These are phyloP conservation scores for Tetrapisispora iriomotensis DNA, from an alignment of 805 yeast genomes.

Conservation along the genomic window DNA sequence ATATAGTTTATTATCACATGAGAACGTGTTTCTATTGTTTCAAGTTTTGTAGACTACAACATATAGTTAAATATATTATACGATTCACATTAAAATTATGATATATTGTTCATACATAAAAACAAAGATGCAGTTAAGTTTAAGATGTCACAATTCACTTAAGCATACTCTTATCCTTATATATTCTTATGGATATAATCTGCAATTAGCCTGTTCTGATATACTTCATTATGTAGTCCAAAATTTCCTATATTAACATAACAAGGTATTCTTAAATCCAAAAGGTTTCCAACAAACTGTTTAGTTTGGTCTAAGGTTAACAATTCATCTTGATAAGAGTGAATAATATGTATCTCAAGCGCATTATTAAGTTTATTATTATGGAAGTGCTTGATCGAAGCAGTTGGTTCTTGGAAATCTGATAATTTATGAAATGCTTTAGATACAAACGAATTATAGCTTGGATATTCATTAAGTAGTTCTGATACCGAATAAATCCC, in stretches of 20 bases:
- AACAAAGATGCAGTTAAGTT: too few species aligned
- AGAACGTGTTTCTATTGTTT: too few species aligned
- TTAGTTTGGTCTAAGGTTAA: slow-evolving; percentile 43
- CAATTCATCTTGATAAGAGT: slow-evolving; percentile 61
- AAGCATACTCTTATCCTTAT: too few species aligned
- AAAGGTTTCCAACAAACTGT: slow-evolving; percentile 31
- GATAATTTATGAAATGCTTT: slow-evolving; percentile 42
- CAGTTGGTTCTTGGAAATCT: not conserved
- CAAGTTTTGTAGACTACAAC: too few species aligned
- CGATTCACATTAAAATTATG: too few species aligned
- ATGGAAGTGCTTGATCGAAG: not conserved
- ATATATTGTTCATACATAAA: too few species aligned
- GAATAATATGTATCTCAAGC: slow-evolving; percentile 35
- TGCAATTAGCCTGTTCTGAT: slow-evolving; percentile 34
- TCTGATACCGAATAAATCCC: slow-evolving; percentile 55
- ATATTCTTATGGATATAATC: slow-evolving; percentile 17
- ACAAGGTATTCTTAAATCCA: slow-evolving; percentile 10
- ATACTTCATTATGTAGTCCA: slow-evolving; percentile 64
- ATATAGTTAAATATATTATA: too few species aligned
- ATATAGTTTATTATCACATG: too few species aligned
- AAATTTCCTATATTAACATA: slow-evolving; percentile 29
- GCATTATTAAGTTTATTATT: slow-evolving; percentile 2
- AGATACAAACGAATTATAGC: slow-evolving; percentile 44
- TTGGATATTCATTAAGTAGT: slow-evolving; percentile 52
- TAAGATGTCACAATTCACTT: too few species aligned